Percentiles rank a stretch among this genome's conserved stretches.
phyloP scores from a whole-genome alignment of 2,329 filamentous ascomycete species.

The Blastomyces parvus region DNA sequence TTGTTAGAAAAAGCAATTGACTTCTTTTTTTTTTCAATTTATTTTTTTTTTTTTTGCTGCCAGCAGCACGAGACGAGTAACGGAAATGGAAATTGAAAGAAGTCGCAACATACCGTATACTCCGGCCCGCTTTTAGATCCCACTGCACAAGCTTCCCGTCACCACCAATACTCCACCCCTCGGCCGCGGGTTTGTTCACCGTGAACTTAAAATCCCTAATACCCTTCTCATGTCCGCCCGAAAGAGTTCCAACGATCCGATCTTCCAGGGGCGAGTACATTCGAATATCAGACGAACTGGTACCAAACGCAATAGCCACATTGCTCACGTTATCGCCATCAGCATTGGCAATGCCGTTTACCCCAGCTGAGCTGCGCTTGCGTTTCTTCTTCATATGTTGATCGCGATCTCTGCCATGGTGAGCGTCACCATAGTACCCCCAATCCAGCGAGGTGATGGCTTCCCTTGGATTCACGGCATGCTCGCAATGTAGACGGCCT shows the following conservation, averaged over 20 bases:
- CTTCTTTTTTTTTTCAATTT: too few species aligned
- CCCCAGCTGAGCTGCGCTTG: conserved; percentile 35
- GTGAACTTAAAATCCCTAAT: conserved; percentile 45
- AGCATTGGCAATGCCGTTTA: conserved; percentile 27
- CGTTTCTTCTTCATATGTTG: conserved; percentile 42
- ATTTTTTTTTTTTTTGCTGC: background rate
- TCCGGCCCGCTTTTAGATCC: conserved; percentile 39
- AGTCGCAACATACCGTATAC: conserved; percentile 32
- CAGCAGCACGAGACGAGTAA: background rate
- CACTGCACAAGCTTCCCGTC: conserved; percentile 46
- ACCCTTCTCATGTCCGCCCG: conserved; percentile 39
- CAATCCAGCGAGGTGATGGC: conserved; percentile 43
- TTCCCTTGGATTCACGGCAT: conserved; percentile 39
- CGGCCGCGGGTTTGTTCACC: conserved; percentile 27
- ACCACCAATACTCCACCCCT: conserved; percentile 46
- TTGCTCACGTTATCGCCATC: conserved; percentile 24
- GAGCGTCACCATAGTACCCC: conserved; percentile 35
- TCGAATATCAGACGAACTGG: conserved; percentile 40
- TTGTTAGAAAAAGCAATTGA: conserved; percentile 1
- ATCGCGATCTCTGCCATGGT: conserved; percentile 25
- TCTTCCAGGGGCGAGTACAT: conserved; percentile 43
- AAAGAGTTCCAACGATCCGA: conserved; percentile 37
- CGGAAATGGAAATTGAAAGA: background rate
- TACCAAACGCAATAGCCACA: conserved; percentile 42
- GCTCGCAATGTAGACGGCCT: conserved; percentile 42